Evolutionary conservation across 805 yeast genomes (phyloP), one percentile per base, ranked within the genome.

Genomic region (Priceomyces medius): DNA sequence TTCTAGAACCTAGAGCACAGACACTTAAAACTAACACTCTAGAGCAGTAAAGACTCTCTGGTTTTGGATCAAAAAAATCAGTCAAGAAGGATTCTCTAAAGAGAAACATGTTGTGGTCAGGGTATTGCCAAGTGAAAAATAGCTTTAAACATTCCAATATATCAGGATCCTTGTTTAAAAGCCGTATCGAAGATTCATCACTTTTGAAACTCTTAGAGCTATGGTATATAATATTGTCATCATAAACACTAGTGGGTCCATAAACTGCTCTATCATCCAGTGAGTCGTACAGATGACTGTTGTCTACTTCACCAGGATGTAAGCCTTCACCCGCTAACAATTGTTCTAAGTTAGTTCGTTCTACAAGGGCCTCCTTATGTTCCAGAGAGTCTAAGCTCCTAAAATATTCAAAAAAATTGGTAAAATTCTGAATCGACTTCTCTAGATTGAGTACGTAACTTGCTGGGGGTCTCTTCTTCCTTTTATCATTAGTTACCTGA

Each of bases 121-220:
- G 85, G 47, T 81, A 81, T 45, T 77, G 74, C 81, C 83, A 80
- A n/a, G 71, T 72, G 55, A 80, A 81, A 54, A 81, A 71, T n/a
- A 69, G 55, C 48, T 66, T 60, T 26, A 68, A 42, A 47, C 73
- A 68, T 35, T 64, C 66, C 38, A 68, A 56, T 14, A 58, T 56
- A 26, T 57, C 64, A 20, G 59, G 64, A 45, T 63, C 68, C 37
- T 58, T 63, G 45, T 66, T 72, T 38, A 65, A 49, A 20, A 50
- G 44, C 37, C 45, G 55, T 14, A 62, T 61, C 37, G 50, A 46
- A 34, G 39, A 40, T 45, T 39, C 51, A 37, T 42, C 47, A 29
- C 28, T 46, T 49, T 37, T 51, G 44, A 20, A 35, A 42, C 20
- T 37, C 14, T 42, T 46, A 3, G 56, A 41, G 23, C 47, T 46